These are phyloP conservation scores for Artemisia annua DNA, from an alignment of 129 eudicot species.

Conservation along the genomic window DNA sequence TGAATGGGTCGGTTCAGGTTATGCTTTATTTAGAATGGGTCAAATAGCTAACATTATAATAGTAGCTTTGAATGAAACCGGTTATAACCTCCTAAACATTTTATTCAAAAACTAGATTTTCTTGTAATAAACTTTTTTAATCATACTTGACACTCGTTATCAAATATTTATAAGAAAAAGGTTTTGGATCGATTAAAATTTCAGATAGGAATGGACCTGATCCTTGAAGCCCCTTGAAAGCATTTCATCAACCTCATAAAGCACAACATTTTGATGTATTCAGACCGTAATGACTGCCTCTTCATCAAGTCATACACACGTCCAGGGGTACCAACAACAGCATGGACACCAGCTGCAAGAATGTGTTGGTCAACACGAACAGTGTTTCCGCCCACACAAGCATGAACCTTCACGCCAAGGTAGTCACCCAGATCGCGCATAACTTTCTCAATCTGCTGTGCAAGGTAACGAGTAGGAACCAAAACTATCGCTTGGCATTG, in stretches of 20 bases:
- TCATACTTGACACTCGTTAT: no score
- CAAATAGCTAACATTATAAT: no score
- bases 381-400: constrained; percentile 21
- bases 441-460: constrained; percentile 21
- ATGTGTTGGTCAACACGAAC: constrained; percentile 28
- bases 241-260: constrained; percentile 34
- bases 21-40: no score
- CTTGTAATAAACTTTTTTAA: no score
- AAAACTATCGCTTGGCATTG: constrained; percentile 29
- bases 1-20: no score
- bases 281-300: constrained; percentile 24
- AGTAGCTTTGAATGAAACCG: no score
- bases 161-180: no score
- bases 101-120: no score
- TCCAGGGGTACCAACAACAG: constrained; percentile 31
- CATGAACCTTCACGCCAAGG: constrained; percentile 25
- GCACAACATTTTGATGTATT: constrained; percentile 33
- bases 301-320: constrained; percentile 30
- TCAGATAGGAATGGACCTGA: constrained; percentile 16
- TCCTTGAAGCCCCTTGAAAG: constrained; percentile 35
- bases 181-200: no score
- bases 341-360: constrained; percentile 30
- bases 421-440: constrained; percentile 23
- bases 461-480: constrained; percentile 24
- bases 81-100: no score